Evolutionary conservation across 257 asterid species (phyloP), one percentile per base, ranked within the genome.

Genomic region (Ehretia macrophylla): DNA sequence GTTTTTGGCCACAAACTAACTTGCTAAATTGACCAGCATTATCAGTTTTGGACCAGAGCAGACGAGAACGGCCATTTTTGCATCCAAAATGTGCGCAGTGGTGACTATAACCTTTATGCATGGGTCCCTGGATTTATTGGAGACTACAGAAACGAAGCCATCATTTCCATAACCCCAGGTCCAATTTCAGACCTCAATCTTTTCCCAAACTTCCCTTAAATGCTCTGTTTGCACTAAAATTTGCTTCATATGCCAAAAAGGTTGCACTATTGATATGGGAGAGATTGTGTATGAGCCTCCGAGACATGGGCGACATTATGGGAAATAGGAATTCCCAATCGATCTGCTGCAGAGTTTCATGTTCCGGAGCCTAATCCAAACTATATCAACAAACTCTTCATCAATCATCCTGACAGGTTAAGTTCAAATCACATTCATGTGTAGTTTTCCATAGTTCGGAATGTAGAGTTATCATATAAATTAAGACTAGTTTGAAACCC

Each of bases 91-190:
- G 56, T 84, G 5, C 69, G 71, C 4, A 14, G 66, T 0, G 84
- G 88, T 17, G 80, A 84, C 52, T 84, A 87, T 56, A 71, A 71
- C 66, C 75, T 87, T 56, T 82, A 80, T 52, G 86, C 90, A 52
- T 84, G 84, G 87, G 77, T 75, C 27, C 86, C 94, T 17, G 95
- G 94, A 68, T 84, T 68, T 52, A 66, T 87, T 14, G 95, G 95
- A 58, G 94, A 84, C 66, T 80, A 78, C 65, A 69, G 45, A 61
- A 67, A 75, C 53, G 77, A 66, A 47, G 38, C 74, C 38, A 44
- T 57, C 59, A 60, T 85, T 21, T 66, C 58, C 67, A 77, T 87
- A 65, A 68, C 66, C 48, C 72, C 88, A 79, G 88, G 94, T 81
- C 63, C 57, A 35, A 13, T 48, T 48, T 47, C 9, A 44, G 49